phyloP scores from a whole-genome alignment of 495 filamentous ascomycete genomes.

The Aspergillus mulundensis region DNA sequence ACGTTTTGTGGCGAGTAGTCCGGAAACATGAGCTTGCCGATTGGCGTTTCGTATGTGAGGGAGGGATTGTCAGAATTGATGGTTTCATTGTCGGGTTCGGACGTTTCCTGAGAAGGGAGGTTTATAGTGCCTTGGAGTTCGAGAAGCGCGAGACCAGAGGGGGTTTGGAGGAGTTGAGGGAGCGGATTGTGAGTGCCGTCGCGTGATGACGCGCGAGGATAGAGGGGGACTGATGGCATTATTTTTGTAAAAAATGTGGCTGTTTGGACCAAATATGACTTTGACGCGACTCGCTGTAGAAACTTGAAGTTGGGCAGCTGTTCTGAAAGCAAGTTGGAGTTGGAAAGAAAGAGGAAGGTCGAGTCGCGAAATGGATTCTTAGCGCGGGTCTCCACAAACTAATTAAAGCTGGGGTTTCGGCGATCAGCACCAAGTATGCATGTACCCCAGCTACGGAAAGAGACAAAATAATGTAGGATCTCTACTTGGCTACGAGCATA shows the following conservation, averaged over 20 bases:
- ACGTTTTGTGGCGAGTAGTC: conserved; percentile 53
- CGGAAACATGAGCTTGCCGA: conserved; percentile 79
- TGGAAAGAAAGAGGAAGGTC: not conserved
- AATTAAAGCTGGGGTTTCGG: not conserved
- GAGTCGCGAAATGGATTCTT: not conserved
- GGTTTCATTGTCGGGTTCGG: conserved; percentile 15
- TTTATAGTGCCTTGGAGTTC: conserved; percentile 90
- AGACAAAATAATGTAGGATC: too few species aligned
- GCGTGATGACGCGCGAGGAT: conserved; percentile 22
- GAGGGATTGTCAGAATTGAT: conserved; percentile 9
- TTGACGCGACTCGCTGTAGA: not conserved
- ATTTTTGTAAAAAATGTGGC: not conserved
- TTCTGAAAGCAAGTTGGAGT: not conserved
- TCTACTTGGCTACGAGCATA: too few species aligned
- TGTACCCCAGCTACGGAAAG: too few species aligned
- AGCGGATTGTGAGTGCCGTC: conserved; percentile 53
- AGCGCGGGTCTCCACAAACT: not conserved
- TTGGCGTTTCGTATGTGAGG: conserved; percentile 42
- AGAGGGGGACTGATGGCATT: conserved; percentile 46
- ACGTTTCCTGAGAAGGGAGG: conserved; percentile 29
- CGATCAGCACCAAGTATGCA: not conserved
- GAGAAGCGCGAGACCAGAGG: conserved; percentile 67
- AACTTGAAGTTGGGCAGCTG: not conserved
- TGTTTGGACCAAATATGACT: not conserved
- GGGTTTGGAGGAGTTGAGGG: conserved; percentile 82